A percentile compares a stretch with the other conserved stretches of the same genome.
Evolutionary conservation across 345 rosid genomes (phyloP).

Genomic region (Mercurialis annua): DNA sequence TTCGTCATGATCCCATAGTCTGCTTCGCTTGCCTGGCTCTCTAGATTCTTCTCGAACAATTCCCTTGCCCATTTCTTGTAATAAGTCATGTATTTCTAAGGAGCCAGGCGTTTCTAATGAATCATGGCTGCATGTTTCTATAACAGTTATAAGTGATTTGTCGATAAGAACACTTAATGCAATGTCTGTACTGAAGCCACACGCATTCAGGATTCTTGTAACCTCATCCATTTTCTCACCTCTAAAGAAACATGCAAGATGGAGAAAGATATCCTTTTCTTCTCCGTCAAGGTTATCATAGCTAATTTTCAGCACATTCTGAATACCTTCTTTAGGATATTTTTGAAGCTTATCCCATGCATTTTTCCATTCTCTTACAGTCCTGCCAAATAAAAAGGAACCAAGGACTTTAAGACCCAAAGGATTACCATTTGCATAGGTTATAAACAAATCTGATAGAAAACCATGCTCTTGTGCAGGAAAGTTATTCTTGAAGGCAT

Average conservation of each 20-base stretch:
- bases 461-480: background rate
- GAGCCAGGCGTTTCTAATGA: too few species aligned
- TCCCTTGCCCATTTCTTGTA: slow-evolving; percentile 3
- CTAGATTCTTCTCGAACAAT: slow-evolving; percentile 6
- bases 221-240: background rate
- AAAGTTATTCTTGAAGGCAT: slow-evolving; percentile 8
- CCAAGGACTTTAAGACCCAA: slow-evolving; percentile 13
- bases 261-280: slow-evolving; percentile 7
- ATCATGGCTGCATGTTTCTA: background rate
- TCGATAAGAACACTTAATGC: background rate
- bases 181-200: slow-evolving; percentile 1
- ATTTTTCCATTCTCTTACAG: background rate
- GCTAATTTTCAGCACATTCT: background rate
- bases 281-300: slow-evolving; percentile 9
- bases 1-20: slow-evolving; percentile 8
- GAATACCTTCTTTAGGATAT: background rate
- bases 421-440: slow-evolving; percentile 7
- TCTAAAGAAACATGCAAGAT: slow-evolving; percentile 5
- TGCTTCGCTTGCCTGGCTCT: background rate
- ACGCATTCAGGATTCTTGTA: background rate
- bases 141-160: slow-evolving; percentile 3
- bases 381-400: background rate
- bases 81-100: slow-evolving; percentile 4
- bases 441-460: background rate
- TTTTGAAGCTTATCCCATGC: background rate